Evolutionary conservation across 2,329 filamentous ascomycete genomes (phyloP).

Genomic region (Fusarium oligoseptatum): DNA sequence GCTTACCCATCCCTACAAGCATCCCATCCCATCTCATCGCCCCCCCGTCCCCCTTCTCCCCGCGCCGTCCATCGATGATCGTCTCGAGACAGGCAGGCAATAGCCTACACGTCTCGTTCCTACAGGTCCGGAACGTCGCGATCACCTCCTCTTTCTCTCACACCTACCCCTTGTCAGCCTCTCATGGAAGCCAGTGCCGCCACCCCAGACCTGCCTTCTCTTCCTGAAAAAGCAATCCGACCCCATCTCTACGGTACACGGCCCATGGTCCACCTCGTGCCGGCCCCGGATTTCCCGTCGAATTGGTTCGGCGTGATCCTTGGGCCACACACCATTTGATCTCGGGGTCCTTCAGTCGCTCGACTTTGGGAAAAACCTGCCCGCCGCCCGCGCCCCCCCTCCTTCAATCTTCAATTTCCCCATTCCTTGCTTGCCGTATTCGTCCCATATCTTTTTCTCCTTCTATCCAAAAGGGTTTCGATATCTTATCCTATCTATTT

Average conservation of each 20-base stretch:
- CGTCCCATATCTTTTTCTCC: conserved; percentile 13
- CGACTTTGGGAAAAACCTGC: conserved; percentile 4
- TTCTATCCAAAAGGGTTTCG: conserved; percentile 5
- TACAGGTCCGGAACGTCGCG: neutral
- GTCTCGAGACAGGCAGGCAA: neutral
- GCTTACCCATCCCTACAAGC: conserved; percentile 5
- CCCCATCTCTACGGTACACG: conserved; percentile 10
- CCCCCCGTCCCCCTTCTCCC: neutral
- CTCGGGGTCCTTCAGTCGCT: conserved; percentile 7
- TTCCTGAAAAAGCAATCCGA: conserved; percentile 38
- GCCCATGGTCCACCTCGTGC: conserved; percentile 17
- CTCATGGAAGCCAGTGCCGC: neutral
- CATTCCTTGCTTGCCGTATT: conserved; percentile 1
- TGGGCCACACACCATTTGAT: conserved; percentile 31
- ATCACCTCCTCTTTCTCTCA: neutral
- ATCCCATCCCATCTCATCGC: neutral
- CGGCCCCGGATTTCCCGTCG: conserved; percentile 48
- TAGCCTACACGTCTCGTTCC: neutral
- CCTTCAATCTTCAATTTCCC: conserved; percentile 21
- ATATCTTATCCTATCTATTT: neutral
- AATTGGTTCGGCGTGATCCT: conserved; percentile 47
- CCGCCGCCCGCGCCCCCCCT: conserved; percentile 26
- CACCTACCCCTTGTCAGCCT: neutral
- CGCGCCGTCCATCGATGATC: neutral
- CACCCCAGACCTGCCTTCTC: conserved; percentile 11